These are phyloP conservation scores for Cryptosporidium xiaoi DNA, from an alignment of 169 alveolate species.

Conservation along the genomic window DNA sequence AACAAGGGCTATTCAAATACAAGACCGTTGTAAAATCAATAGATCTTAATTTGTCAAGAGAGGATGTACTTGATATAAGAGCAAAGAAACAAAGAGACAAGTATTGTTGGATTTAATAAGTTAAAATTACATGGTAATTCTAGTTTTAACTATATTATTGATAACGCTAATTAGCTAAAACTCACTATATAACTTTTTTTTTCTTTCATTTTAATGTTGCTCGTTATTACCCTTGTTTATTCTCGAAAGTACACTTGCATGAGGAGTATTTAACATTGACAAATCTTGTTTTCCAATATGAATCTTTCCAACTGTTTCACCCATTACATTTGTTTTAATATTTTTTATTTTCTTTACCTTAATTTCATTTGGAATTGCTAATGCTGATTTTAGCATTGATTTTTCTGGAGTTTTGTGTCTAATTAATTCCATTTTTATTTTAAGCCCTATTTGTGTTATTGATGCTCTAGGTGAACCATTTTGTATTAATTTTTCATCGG, in stretches of 20 bases:
- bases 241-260: constrained; percentile 33
- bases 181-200: background rate
- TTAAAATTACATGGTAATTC: background rate
- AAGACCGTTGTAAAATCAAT: constrained; percentile 50
- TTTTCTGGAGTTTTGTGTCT: constrained; percentile 35
- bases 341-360: constrained; percentile 48
- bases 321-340: constrained; percentile 45
- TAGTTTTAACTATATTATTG: background rate
- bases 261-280: constrained; percentile 52
- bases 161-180: background rate
- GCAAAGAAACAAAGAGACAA: constrained; percentile 82
- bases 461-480: constrained; percentile 48
- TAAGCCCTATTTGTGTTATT: constrained; percentile 19
- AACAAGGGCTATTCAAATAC: constrained; percentile 78
- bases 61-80: constrained; percentile 79
- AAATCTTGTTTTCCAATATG: constrained; percentile 73
- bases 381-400: constrained; percentile 22
- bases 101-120: constrained; percentile 81
- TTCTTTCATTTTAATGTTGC: background rate
- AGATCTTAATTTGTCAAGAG: constrained; percentile 76
- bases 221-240: constrained; percentile 15
- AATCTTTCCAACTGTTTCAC: constrained; percentile 61
- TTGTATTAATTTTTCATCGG: constrained; percentile 14
- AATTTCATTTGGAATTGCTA: constrained; percentile 35
- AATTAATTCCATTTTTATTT: constrained; percentile 49